Base-by-base conservation (phyloP, 2,329 filamentous ascomycete genomes). In the Zasmidium cellare region DNA sequence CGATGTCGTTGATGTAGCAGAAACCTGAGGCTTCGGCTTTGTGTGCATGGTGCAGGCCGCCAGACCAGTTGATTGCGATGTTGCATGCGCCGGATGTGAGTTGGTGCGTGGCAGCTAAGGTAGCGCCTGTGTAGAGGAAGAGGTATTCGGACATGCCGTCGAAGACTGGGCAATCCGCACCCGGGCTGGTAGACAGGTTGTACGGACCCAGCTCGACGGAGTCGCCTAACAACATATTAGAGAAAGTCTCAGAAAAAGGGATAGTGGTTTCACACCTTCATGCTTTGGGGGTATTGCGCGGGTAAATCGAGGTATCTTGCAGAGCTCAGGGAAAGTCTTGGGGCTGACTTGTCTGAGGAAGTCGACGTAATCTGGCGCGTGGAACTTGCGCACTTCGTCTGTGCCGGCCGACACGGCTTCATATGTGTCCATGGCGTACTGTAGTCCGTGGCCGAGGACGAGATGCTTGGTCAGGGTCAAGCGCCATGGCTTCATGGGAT, bases 401-500 rank as follows among this genome's bases (percentile, higher is more conserved):
- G 89, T 91, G 2, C 89, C 93, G 25, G 94, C 94, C 12, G 88
- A 84, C 23, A 92, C 86, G 22, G 93, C 85, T 52, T 91, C 84
- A 76, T 96, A 97, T 64, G 93, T 88, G 76, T 97, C 92, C 94
- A 99, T 97, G 62, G 91, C 92, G 69, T 93, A 90, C 68, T 96
- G 92, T 84, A 99, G 91, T 65, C 94, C 94, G 74, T 97, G 97
- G 1, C 91, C 89, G 72, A 96, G 88, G 63, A 99, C 91, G 48
- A 99, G 84, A 69, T 94, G 91, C 75, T 99, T 97, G 56, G 94
- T 96, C 55, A 99, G 83, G 16, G 92, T 97, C 63, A 99, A 80
- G 35, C 94, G 90, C 93, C 94, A 97, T 58, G 94, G 94, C 75
- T 99, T 99, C 94, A 99, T 99, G 19, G 94, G 94, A 79, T 99